phyloP scores from a whole-genome alignment of 2,329 filamentous ascomycete genomes.

The Rutstroemia sp. region DNA sequence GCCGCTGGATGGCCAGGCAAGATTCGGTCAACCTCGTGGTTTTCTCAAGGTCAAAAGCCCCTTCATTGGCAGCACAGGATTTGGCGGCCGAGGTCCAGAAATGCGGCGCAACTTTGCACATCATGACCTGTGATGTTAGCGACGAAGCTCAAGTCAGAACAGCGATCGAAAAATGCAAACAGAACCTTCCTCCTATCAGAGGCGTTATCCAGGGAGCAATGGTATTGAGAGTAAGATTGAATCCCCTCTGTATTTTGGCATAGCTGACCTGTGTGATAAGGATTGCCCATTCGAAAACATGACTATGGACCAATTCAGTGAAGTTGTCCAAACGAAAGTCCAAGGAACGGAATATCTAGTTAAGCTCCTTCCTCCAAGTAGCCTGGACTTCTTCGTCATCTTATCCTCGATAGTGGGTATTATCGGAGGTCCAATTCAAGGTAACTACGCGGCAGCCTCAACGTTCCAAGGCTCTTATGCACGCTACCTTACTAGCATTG shows the following conservation, averaged over 20 bases:
- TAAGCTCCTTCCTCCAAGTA: neutral
- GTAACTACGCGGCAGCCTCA: too few species aligned
- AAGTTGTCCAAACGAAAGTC: neutral
- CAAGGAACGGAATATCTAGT: neutral
- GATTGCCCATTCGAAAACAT: neutral
- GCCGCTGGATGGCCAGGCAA: neutral
- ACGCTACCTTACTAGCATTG: too few species aligned
- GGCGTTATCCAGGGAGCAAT: conserved; percentile 18
- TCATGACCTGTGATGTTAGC: too few species aligned
- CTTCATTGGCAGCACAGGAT: too few species aligned
- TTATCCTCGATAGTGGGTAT: neutral
- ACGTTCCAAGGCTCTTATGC: too few species aligned
- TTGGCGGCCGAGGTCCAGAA: too few species aligned
- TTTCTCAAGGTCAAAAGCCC: neutral
- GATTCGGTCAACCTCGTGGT: neutral
- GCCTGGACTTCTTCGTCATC: neutral
- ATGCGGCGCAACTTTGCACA: too few species aligned
- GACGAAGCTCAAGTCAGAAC: too few species aligned
- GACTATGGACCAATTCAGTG: neutral
- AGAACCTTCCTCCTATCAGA: conserved; percentile 1
- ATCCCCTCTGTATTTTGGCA: neutral
- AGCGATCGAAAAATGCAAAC: conserved; percentile 1
- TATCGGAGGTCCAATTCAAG: neutral
- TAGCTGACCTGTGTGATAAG: neutral
- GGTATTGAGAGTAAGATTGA: conserved; percentile 11